A percentile compares a stretch with the other conserved stretches of the same genome.
phyloP scores from a whole-genome alignment of 2,329 filamentous ascomycete genomes.

The Hypoxylon sp. region DNA sequence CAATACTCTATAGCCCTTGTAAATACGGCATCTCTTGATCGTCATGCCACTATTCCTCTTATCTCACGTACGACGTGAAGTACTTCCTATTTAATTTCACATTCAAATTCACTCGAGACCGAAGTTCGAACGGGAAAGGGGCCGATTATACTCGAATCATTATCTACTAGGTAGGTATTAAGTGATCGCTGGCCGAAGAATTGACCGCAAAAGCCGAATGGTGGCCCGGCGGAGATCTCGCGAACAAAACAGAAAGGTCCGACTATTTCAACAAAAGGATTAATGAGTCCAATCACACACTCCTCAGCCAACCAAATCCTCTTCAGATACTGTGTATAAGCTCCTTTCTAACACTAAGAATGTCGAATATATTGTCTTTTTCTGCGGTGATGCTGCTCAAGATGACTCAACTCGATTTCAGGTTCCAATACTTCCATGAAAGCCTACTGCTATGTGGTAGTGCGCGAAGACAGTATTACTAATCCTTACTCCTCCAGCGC shows the following conservation, averaged over 20 bases:
- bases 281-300: background rate
- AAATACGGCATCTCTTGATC: background rate
- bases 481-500: conserved; percentile 17
- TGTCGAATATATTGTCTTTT: background rate
- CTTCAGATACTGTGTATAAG: no score
- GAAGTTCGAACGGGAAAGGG: background rate
- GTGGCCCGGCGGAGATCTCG: background rate
- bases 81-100: conserved; percentile 5
- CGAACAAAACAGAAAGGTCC: background rate
- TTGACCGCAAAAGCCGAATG: background rate
- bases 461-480: conserved; percentile 21
- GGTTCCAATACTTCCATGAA: conserved; percentile 11
- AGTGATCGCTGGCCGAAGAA: background rate
- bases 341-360: background rate
- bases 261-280: background rate
- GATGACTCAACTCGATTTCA: conserved; percentile 9
- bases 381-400: background rate
- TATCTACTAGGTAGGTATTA: background rate
- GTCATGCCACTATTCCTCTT: conserved; percentile 4
- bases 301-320: background rate
- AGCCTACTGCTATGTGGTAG: conserved; percentile 1
- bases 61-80: background rate
- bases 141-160: background rate
- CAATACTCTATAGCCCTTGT: background rate
- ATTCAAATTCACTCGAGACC: background rate